Base-by-base conservation (phyloP, 2,329 filamentous ascomycete species). In the Fusarium palustre region DNA sequence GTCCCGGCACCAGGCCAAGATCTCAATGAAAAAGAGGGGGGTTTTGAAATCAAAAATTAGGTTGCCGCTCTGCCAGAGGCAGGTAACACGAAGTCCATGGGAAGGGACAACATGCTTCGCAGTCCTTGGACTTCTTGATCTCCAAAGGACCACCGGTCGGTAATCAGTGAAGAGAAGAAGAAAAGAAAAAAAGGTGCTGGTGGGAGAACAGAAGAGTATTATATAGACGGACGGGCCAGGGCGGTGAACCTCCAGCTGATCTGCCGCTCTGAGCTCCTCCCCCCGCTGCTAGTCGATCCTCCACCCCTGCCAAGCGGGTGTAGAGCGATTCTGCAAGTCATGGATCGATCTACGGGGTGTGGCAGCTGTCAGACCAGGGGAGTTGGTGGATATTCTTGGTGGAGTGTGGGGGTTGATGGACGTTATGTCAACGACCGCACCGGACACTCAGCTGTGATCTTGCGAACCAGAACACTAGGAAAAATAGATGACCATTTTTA, bases 11-110 rank as follows among this genome's bases (percentile, higher is more conserved):
- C 46, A 67, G 53, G 60, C 70, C 25, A 31, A 41, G 34, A 52
- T 42, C 64, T 25, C 55, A 72, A 72, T 72, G 70, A 71, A 71
- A 71, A 72, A 71, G 60, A 15, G 6, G 34, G 11, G 16, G 25
- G n/a, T 13, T 38, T 22, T 39, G 20, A 20, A 36, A 62, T 28
- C 58, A 70, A 72, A 72, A 70, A 68, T 61, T 70, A n/a, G 48
- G 0, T 33, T 13, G 39, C 67, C 57, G 64, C 58, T 42, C 20
- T 50, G 41, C 34, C 18, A 11, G n/a, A 53, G 28, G 45, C 33
- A 46, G 50, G 54, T 49, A 33, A 30, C 55, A 48, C 7, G 20
- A 22, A 38, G 34, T 33, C 49, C 34, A 36, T 30, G 20, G 13
- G 22, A 16, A 50, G 30, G 38, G 20, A 25, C 43, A 31, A 15